Conservation (phyloP, 73 alveolate genomes). For the Paramecium sexaurelia region DNA sequence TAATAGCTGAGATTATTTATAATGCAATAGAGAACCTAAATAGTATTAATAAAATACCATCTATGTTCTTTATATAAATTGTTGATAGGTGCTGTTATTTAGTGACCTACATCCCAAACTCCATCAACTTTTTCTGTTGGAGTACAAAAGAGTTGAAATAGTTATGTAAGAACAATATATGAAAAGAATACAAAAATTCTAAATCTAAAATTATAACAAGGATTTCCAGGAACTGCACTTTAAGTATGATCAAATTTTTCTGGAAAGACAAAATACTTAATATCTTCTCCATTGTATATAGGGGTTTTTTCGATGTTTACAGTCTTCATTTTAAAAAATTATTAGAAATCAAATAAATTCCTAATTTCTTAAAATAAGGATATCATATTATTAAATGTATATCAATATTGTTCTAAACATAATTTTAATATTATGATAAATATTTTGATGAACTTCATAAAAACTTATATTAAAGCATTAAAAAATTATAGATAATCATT, state of each 20-base stretch:
- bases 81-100: not conserved
- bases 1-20: not conserved
- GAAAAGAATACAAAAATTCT: not conserved
- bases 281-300: not conserved
- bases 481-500: too few relatives aligned
- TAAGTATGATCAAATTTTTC: not conserved
- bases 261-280: not conserved
- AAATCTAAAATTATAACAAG: slow-evolving; percentile 1
- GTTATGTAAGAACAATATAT: not conserved
- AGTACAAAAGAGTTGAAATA: not conserved
- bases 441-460: too few relatives aligned
- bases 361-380: not conserved
- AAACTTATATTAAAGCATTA: too few relatives aligned
- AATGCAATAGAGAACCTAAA: not conserved
- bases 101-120: not conserved
- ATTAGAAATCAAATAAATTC: not conserved
- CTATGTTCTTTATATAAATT: not conserved
- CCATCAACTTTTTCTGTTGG: not conserved
- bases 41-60: not conserved
- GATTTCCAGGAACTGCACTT: slow-evolving; percentile 7
- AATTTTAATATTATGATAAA: not conserved
- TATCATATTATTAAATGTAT: not conserved
- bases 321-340: not conserved
- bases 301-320: not conserved
- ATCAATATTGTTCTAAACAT: not conserved